Evolutionary conservation across 768 basidiomycete species (phyloP).

Genomic region (Boletus rubropictus): DNA sequence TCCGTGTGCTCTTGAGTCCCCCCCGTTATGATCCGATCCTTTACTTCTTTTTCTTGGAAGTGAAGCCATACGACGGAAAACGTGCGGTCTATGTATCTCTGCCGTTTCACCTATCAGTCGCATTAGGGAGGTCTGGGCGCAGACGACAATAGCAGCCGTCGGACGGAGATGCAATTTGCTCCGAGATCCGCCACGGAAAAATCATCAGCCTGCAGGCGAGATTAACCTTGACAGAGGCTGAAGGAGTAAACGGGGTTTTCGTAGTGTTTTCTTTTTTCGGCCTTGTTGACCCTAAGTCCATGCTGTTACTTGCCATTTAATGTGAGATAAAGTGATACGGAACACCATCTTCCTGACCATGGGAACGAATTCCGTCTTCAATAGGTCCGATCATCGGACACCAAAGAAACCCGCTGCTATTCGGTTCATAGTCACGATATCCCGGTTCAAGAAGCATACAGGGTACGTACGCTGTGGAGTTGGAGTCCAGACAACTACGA

Average conservation of each 20-base stretch:
- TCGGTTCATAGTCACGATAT: slow-evolving; percentile 9
- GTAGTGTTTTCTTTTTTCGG: slow-evolving; percentile 7
- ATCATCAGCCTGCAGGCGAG: slow-evolving; percentile 8
- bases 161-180: background rate
- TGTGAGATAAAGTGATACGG: slow-evolving; percentile 19
- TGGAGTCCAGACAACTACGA: slow-evolving; percentile 7
- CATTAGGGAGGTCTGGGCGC: background rate
- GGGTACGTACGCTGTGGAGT: slow-evolving; percentile 20
- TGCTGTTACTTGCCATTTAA: slow-evolving; percentile 20
- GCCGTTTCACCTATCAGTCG: background rate
- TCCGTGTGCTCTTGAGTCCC: background rate
- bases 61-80: background rate
- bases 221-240: slow-evolving; percentile 22
- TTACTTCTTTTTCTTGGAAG: slow-evolving; percentile 6
- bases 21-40: slow-evolving; percentile 6
- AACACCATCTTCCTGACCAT: slow-evolving; percentile 9
- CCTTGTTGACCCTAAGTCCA: slow-evolving; percentile 5
- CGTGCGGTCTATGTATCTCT: background rate
- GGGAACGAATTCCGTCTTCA: slow-evolving; percentile 10
- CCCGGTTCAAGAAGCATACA: slow-evolving; percentile 9
- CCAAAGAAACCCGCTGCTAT: slow-evolving; percentile 9
- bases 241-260: slow-evolving; percentile 15
- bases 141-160: background rate
- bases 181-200: slow-evolving; percentile 15
- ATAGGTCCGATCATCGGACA: slow-evolving; percentile 17